Evolutionary conservation across 768 basidiomycete species (phyloP), one percentile per base, ranked within the genome.

Genomic region (Podaxis sp.): DNA sequence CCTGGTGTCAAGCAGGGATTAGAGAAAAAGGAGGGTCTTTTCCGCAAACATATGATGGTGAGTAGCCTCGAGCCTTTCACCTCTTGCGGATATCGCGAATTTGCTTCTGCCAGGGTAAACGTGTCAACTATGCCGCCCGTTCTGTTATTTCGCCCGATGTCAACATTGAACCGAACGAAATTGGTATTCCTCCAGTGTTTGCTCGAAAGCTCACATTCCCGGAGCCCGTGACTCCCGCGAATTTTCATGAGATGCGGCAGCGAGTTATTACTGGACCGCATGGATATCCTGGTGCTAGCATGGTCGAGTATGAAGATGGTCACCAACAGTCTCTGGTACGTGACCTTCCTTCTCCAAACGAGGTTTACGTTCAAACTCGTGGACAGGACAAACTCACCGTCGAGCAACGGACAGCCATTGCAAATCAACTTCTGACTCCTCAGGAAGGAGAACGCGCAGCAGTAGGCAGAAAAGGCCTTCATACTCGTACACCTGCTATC

Each of bases 61-160:
- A 61, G 83, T 74, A 25, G 58, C 55, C 29, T 59, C 29, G 53
- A 38, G 24, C 59, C 17, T 19, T 46, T 56, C 43, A 37, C 53
- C 12, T 9, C 51, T 33, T 49, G 62, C 50, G 47, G 11, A 49
- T 53, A 15, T 61, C 33, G 17, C 29, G 55, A 7, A 19, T 4
- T 19, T 57, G 6, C 19, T 25, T 38, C 46, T 40, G 19, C 6
- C 55, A 98, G 96, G 97, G 97, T 9, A 99, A 99, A 80, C 95
- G 97, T 70, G 97, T 99, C 64, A 98, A 99, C 75, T 97, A 96
- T 73, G 96, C 97, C 46, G 97, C 97, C 22, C 95, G 97, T 65
- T 99, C 97, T n/a, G 97, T 99, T 71, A 99, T 99, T 67, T 99
- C 97, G 17, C 97, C 97, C 11, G 97, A 99, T 71, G 92, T 98